A percentile compares a stretch with the other conserved stretches of the same genome.
These are phyloP conservation scores for Zopfia rhizophila DNA, from an alignment of 2,329 filamentous ascomycete species.

Conservation along the genomic window DNA sequence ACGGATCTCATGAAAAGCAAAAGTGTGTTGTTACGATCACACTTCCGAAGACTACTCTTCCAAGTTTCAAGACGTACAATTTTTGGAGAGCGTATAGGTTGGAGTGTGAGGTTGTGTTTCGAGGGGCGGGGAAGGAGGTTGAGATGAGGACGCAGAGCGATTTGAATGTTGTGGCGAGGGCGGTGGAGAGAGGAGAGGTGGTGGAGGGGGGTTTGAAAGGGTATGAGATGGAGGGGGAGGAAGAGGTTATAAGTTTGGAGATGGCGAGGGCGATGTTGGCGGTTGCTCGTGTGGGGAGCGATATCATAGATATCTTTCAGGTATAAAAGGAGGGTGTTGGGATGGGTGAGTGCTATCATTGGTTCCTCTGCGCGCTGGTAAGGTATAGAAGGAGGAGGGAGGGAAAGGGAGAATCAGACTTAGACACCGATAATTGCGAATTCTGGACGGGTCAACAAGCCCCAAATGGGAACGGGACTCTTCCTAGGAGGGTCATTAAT, in stretches of 20 bases:
- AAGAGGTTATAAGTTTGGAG: conserved; percentile 15
- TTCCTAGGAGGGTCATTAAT: no score
- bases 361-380: no score
- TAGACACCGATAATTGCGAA: no score
- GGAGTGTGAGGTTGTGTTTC: conserved; percentile 13
- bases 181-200: conserved; percentile 4
- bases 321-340: no score
- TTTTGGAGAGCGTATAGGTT: conserved; percentile 25
- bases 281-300: no score
- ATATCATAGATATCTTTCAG: no score
- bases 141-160: conserved; percentile 11
- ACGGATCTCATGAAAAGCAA: conserved; percentile 20
- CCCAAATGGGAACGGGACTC: no score
- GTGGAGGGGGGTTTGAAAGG: neutral
- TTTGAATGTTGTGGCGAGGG: conserved; percentile 26
- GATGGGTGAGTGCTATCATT: no score
- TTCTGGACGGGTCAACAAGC: no score
- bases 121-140: conserved; percentile 22
- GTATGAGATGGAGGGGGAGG: conserved; percentile 9
- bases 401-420: no score
- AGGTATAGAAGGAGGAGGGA: no score
- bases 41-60: conserved; percentile 12
- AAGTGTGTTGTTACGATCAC: conserved; percentile 12
- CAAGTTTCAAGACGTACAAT: conserved; percentile 29
- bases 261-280: conserved; percentile 15